Base-by-base conservation (phyloP, 2,329 filamentous ascomycete species). In the Venturia effusa region DNA sequence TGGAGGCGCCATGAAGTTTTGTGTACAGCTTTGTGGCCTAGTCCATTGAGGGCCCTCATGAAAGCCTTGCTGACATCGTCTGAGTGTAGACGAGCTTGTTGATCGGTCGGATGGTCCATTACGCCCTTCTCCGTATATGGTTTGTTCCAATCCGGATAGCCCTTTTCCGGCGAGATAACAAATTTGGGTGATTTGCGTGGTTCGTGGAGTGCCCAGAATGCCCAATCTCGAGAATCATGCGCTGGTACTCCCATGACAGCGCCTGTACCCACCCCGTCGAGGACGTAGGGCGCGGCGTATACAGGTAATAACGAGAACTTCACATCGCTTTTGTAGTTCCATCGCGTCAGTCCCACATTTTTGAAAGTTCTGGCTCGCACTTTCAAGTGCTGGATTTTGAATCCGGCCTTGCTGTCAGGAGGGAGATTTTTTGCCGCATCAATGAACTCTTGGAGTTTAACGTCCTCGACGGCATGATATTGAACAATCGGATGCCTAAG, bases 221-320 rank as follows among this genome's bases (percentile, higher is more conserved):
- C 83, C 74, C 89, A 80, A 69, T 96, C 92, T 62, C 90, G 83
- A 4, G 81, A 72, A 73, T 96, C 92, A 71, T 96, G 92, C 1
- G 87, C 92, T 0, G 92, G 92, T 8, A 96, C 92, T 54, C 92
- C 92, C 91, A 96, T 96, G 1, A 96, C 88, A 11, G 91, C 91
- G 0, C 91, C 91, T 68, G 92, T 88, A 19, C 91, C 90, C 68
- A 95, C 94, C 70, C 92, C 89, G 32, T 88, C 88, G 5, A 95
- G 79, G 13, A 96, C 92, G 71, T 96, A 96, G 0, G 90, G 87
- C 11, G 92, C 90, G 27, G 90, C 88, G 70, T 88, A 96, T 5
- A 96, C 80, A 0, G 91, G 90, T 5, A 95, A 69, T 8, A 22
- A 15, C 10, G 34, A 37, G 30, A 24, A 22, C 7, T 30, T 24